These are phyloP conservation scores for Bolboschoenoplectus hybrid DNA, from an alignment of 202 grass and related monocot genomes.

Conservation along the genomic window DNA sequence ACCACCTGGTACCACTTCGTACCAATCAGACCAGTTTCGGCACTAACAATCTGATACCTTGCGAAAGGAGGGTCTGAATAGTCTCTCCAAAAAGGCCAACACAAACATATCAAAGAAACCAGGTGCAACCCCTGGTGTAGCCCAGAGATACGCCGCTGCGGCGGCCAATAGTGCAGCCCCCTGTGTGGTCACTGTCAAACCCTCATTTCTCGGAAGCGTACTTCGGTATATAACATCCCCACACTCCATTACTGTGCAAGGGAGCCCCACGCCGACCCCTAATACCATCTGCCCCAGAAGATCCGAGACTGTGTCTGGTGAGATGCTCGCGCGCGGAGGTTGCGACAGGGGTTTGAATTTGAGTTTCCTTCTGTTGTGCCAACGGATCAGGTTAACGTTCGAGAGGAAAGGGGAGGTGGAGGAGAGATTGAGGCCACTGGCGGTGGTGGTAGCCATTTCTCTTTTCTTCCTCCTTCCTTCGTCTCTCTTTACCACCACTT, in stretches of 20 bases:
- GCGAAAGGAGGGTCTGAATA: constrained; percentile 76
- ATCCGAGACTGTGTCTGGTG: constrained; percentile 48
- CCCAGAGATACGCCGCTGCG: constrained; percentile 79
- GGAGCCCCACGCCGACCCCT: constrained; percentile 91
- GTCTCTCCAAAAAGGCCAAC: constrained; percentile 73
- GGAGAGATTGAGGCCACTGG: constrained; percentile 58
- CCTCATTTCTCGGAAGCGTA: constrained; percentile 73
- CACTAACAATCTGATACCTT: constrained; percentile 48
- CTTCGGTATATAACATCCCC: constrained; percentile 98
- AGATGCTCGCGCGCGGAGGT: constrained; percentile 39
- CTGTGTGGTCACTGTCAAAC: constrained; percentile 72
- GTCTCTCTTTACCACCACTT: too few species aligned
- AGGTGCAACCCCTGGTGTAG: constrained; percentile 86
- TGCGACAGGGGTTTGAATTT: neutral
- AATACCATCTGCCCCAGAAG: constrained; percentile 70
- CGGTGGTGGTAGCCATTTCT: constrained; percentile 61
- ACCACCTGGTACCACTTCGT: neutral
- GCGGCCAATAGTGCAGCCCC: constrained; percentile 63
- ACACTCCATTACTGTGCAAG: constrained; percentile 96
- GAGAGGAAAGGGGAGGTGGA: constrained; percentile 51
- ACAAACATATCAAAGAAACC: constrained; percentile 99
- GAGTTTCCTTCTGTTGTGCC: constrained; percentile 23
- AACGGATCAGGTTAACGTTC: constrained; percentile 45
- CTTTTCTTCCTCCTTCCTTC: constrained; percentile 28
- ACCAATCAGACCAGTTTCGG: neutral